Base-by-base conservation (phyloP, 73 alveolate genomes). In the Paramecium sexaurelia region DNA sequence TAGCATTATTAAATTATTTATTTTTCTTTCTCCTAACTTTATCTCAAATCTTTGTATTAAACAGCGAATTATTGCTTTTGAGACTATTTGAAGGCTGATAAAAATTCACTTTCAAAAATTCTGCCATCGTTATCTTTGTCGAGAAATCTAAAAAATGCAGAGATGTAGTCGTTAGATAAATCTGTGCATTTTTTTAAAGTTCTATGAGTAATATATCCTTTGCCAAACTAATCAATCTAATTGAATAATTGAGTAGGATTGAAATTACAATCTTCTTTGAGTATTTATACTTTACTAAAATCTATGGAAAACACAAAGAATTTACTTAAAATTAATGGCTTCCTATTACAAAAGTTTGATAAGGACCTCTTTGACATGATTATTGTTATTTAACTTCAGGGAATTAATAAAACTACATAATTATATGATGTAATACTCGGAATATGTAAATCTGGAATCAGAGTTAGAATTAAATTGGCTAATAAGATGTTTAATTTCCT, bases 81-180 rank as follows among this genome's bases (percentile, higher is more conserved):
- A 2, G 36, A 32, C 8, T 41, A 20, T 36, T 73, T 8, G 87
- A 36, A 73, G 36, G 33, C 55, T 11, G 35, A 20, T 36, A 39
- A 33, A 73, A 73, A 73, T 33, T 73, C 87, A 33, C 26, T 39
- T 36, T 73, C 36, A 20, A 27, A 73, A 11, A 73, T 39, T 39
- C 57, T 73, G 6, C 87, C 87, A 73, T 73, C 87, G 5, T n/a
- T 73, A n/a, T 39, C 87, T 73, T 36, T 73, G n/a, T 33, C 66
- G 27, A 61, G 39, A 61, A 61, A 61, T 73, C 87, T 33, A 73
- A 73, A 73, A 32, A 73, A 73, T 7, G 87, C 87, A 13, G 55
- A 73, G 55, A 73, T 39, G 66, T 73, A 39, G 66, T 73, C 87
- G 55, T 73, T 36, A 39, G 87, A 39, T 36, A 73, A 19, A 36